A percentile compares a stretch with the other conserved stretches of the same genome.
phyloP scores from a whole-genome alignment of 495 filamentous ascomycete genomes.

The Aspergillus taichungensis region DNA sequence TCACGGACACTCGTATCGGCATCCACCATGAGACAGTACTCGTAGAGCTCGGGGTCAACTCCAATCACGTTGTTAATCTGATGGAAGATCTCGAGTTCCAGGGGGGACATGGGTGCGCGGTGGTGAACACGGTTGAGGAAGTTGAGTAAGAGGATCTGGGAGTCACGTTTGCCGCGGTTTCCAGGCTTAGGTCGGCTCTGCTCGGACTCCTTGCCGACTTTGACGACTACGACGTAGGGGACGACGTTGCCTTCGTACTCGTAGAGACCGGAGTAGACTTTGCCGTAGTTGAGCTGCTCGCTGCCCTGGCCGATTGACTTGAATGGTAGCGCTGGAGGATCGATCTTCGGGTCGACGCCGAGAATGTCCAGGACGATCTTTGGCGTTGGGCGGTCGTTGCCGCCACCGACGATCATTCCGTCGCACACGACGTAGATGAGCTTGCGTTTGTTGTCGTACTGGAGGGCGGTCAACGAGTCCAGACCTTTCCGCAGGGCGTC shows the following conservation, averaged over 20 bases:
- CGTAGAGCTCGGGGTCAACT: constrained; percentile 93
- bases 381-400: constrained; percentile 93
- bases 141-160: constrained; percentile 72
- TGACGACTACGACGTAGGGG: constrained; percentile 91
- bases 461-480: constrained; percentile 85
- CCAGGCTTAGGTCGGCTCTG: constrained; percentile 87
- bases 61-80: constrained; percentile 99
- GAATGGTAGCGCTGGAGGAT: constrained; percentile 88
- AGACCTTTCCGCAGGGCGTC: constrained; percentile 85
- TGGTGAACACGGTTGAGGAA: constrained; percentile 98
- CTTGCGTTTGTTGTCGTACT: constrained; percentile 97
- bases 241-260: constrained; percentile 97
- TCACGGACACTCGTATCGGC: constrained; percentile 93
- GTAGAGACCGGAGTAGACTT: constrained; percentile 96
- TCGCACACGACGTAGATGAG: constrained; percentile 91
- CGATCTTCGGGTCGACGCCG: constrained; percentile 92
- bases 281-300: constrained; percentile 94
- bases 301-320: constrained; percentile 81
- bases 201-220: constrained; percentile 94
- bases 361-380: constrained; percentile 97
- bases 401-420: constrained; percentile 91
- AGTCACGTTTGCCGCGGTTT: constrained; percentile 97
- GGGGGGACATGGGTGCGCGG: constrained; percentile 82
- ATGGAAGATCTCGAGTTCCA: constrained; percentile 96
- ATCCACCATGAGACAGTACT: constrained; percentile 96